These are phyloP conservation scores for Murraya koenigii DNA, from an alignment of 345 rosid species.

Conservation along the genomic window DNA sequence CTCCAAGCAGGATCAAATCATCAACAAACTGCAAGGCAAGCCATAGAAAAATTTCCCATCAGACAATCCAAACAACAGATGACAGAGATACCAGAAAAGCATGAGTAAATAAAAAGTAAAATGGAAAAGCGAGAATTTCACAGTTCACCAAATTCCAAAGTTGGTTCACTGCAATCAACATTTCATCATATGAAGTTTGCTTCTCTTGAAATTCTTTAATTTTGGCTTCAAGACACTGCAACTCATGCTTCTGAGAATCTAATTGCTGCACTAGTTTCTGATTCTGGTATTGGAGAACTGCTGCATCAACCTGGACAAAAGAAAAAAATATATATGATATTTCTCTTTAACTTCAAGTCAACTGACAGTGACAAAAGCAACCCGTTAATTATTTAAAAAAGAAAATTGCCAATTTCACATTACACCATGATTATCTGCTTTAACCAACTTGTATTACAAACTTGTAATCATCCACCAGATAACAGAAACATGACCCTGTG, in stretches of 20 bases:
- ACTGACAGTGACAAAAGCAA: neutral
- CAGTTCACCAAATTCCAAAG: constrained; percentile 75
- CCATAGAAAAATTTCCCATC: constrained; percentile 4
- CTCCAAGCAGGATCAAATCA: constrained; percentile 74
- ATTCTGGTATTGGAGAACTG: constrained; percentile 78
- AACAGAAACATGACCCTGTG: neutral
- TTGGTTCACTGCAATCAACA: constrained; percentile 55
- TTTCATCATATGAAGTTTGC: constrained; percentile 63
- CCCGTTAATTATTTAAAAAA: neutral
- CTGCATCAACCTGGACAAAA: constrained; percentile 61
- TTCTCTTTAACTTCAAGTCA: neutral
- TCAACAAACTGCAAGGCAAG: constrained; percentile 72
- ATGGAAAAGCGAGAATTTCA: neutral
- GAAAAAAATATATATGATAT: neutral
- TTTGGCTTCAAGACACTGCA: constrained; percentile 62
- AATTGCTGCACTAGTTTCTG: constrained; percentile 79
- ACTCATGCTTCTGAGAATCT: constrained; percentile 67
- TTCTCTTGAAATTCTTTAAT: constrained; percentile 50
- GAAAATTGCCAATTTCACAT: neutral
- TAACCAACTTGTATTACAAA: neutral
- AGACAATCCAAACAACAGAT: neutral
- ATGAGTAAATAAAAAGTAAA: neutral
- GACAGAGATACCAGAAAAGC: neutral
- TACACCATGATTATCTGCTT: neutral
- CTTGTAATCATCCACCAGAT: neutral